A percentile compares a stretch with the other conserved stretches of the same genome.
These are phyloP conservation scores for Pholiota molesta DNA, from an alignment of 768 basidiomycete species.

Conservation along the genomic window DNA sequence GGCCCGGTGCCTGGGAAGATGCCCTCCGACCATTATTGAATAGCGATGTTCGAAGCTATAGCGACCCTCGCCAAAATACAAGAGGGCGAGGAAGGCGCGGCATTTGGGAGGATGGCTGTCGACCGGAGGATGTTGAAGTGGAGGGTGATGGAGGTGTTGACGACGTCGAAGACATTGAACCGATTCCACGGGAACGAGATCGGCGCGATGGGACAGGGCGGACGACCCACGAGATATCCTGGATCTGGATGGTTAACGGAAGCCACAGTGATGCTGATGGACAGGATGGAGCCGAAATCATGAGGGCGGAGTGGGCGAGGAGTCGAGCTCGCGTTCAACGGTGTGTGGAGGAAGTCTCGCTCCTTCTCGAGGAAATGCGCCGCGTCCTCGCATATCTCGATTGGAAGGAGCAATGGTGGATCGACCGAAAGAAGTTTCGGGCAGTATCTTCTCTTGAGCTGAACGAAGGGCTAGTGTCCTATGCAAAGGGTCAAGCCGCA, in stretches of 20 bases:
- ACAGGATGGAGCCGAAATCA: background rate
- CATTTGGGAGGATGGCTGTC: conserved; percentile 3
- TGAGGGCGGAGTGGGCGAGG: background rate
- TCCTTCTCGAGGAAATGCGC: background rate
- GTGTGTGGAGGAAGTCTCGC: background rate
- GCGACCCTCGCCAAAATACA: background rate
- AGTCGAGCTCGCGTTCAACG: background rate
- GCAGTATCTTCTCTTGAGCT: background rate
- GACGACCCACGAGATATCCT: background rate
- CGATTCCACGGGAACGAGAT: background rate
- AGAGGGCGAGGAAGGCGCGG: background rate
- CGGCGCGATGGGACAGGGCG: background rate
- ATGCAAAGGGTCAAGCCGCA: background rate
- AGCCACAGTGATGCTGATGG: background rate
- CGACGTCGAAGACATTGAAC: background rate
- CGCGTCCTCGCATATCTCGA: background rate
- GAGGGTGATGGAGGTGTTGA: background rate
- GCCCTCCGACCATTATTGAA: conserved; percentile 13
- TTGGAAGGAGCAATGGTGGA: background rate
- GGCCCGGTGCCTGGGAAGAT: conserved; percentile 21
- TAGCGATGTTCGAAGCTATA: background rate
- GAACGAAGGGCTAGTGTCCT: background rate
- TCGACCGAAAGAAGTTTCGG: background rate
- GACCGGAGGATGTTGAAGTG: background rate
- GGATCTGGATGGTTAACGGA: background rate